phyloP scores from a whole-genome alignment of 228 moss, liverwort and hornwort species.

The Sphagnum magellanicum region DNA sequence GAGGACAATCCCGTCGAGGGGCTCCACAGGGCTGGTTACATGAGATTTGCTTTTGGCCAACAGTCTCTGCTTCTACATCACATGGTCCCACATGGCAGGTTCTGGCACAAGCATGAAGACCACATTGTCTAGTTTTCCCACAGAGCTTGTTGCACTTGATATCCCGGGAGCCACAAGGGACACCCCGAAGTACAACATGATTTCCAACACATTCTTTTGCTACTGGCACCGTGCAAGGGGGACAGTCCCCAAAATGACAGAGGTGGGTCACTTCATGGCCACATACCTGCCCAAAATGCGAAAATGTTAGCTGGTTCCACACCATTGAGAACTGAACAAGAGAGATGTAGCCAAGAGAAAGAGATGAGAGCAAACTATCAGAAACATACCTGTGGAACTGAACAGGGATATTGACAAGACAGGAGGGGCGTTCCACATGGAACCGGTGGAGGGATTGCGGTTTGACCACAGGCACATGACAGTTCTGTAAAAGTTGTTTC shows the following conservation, averaged over 20 bases:
- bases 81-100: conserved; percentile 83
- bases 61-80: conserved; percentile 40
- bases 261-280: conserved; percentile 87
- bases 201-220: conserved; percentile 92
- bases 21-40: conserved; percentile 94
- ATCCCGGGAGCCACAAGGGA: conserved; percentile 84
- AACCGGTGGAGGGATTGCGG: conserved; percentile 85
- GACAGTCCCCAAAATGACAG: conserved; percentile 95
- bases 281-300: conserved; percentile 32
- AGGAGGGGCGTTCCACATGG: conserved; percentile 96
- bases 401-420: conserved; percentile 77
- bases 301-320: neutral
- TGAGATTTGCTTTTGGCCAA: conserved; percentile 29
- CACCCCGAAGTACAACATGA: conserved; percentile 76
- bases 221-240: conserved; percentile 89
- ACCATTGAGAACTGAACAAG: neutral
- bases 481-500: conserved; percentile 87
- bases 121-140: conserved; percentile 84
- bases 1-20: conserved; percentile 88
- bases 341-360: neutral
- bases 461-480: conserved; percentile 90
- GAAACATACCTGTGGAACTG: conserved; percentile 60
- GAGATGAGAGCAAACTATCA: neutral
- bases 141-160: conserved; percentile 97
- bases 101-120: conserved; percentile 88